Base-by-base conservation (phyloP, 768 basidiomycete species). In the Rhodotorula babjevae region DNA sequence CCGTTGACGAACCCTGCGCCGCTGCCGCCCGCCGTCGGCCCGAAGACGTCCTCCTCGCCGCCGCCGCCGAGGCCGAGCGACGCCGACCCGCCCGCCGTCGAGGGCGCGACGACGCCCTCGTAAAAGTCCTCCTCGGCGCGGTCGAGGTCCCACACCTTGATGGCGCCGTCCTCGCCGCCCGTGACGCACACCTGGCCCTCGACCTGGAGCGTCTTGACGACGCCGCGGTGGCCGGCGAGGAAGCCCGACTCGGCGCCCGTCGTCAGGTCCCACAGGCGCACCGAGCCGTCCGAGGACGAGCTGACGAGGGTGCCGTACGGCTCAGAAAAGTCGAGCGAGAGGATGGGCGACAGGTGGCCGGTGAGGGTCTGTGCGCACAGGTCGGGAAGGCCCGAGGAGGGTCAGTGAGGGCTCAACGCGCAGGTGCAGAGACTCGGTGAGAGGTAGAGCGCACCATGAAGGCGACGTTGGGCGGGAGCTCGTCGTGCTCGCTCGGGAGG, bases 401-500 rank as follows among this genome's bases (percentile, higher is more conserved):
- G n/a, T 2, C 12, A 15, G 42, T 11, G 23, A 14, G 29, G 23
- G 18, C 23, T 25, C 25, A 5, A 12, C 25, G 4, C 1, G 50
- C 25, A 52, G 50, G 25, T 2, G 25, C 11, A 27, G 50, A 11
- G 50, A n/a, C n/a, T 2, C 6, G 50, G 23, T 6, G 52, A 25
- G 19, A 27, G n/a, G 27, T 8, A 16, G 36, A 19, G 58, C 73
- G 36, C 3, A 72, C 74, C 94, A 99, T 98, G 82, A 99, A 99
- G 21, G 95, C 96, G 11, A 98, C 87, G 2, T 92, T 93, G 15
- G 89, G 87, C 16, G 96, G 96, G 44, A 99, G 84, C 65, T 96
- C 93, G 76, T 93, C 92, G 76, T 99, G 96, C 80, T 98, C 96
- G 27, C 93, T 96, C 9, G 96, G 96, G 60, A 99, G 81, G 84